Base-by-base conservation (phyloP, 1,284 basidiomycete genomes). In the Boletellus deceptivus region DNA sequence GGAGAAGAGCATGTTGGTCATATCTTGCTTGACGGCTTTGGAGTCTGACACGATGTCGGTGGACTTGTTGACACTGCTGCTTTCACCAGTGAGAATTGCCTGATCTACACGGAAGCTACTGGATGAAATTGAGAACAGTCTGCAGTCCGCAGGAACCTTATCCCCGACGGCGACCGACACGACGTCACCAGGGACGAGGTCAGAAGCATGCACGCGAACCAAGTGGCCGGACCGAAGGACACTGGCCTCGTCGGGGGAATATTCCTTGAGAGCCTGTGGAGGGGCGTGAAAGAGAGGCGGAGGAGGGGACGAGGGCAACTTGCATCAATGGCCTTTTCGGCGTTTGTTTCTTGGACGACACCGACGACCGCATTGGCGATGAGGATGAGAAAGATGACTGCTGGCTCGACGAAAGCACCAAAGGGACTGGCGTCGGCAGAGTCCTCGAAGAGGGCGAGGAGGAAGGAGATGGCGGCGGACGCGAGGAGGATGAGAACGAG, bases 261-360 rank as follows among this genome's bases (percentile, higher is more conserved):
- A 97, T 68, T 96, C 91, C 70, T 89, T 93, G 59, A 98, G 74
- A 14, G 94, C 94, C 92, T 96, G 59, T 47, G 48, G n/a, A 10
- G 16, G 37, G 33, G 55, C 44, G 50, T 51, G 31, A 57, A 20
- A 11, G 6, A 3, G 38, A 18, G 41, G 27, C 8, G n/a, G 36
- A 53, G 22, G 11, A 42, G 34, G 34, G 49, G 41, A 0, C 3
- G 4, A 57, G 40, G 52, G 43, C 7, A 16, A 76, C 91, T 71
- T 61, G 94, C 93, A 62, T 97, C 94, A 65, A 98, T 97, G 31
- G 95, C 93, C 71, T 86, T 86, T 72, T 98, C 94, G 7, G 95
- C 94, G 59, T 92, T 95, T 14, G 86, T 89, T 72, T 98, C 95
- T 70, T 98, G 94, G 43, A 97, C 83, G 25, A 98, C 94, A 55